Conservation (phyloP, 148 eudicot genomes). For the Rhododendron mucronatum region DNA sequence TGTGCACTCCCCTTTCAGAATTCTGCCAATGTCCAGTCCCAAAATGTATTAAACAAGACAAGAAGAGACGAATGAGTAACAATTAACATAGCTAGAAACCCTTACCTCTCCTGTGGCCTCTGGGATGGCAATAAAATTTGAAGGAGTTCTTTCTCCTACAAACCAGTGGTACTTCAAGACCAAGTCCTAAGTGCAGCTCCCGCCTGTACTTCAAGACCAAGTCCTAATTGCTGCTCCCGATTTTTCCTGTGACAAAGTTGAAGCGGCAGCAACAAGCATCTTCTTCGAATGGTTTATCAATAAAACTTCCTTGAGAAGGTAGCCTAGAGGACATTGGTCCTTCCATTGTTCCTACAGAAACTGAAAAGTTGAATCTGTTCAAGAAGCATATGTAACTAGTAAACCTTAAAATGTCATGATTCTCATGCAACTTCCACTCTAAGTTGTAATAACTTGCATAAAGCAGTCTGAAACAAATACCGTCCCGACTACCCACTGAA, state of each 20-base stretch:
- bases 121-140: slow-evolving; percentile 63
- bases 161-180: slow-evolving; percentile 82
- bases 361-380: slow-evolving; percentile 72
- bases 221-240: slow-evolving; percentile 39
- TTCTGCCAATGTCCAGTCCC: slow-evolving; percentile 45
- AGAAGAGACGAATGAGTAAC: neutral
- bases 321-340: slow-evolving; percentile 75
- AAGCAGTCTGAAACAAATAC: neutral
- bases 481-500: neutral
- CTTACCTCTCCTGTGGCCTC: slow-evolving; percentile 74
- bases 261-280: slow-evolving; percentile 94
- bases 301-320: slow-evolving; percentile 70
- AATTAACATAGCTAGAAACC: slow-evolving; percentile 1
- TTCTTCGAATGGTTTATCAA: slow-evolving; percentile 84
- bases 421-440: neutral
- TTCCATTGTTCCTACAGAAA: slow-evolving; percentile 83
- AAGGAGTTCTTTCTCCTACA: slow-evolving; percentile 66
- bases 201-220: slow-evolving; percentile 23
- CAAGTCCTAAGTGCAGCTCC: slow-evolving; percentile 38
- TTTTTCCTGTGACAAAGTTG: slow-evolving; percentile 54
- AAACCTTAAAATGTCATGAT: neutral
- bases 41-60: neutral
- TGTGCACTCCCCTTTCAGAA: slow-evolving; percentile 83
- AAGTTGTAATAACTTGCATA: neutral
- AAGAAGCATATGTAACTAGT: slow-evolving; percentile 15